Percentiles rank a stretch among this genome's conserved stretches.
Conservation (phyloP, 768 basidiomycete species). For the Leccinum barrowsii region DNA sequence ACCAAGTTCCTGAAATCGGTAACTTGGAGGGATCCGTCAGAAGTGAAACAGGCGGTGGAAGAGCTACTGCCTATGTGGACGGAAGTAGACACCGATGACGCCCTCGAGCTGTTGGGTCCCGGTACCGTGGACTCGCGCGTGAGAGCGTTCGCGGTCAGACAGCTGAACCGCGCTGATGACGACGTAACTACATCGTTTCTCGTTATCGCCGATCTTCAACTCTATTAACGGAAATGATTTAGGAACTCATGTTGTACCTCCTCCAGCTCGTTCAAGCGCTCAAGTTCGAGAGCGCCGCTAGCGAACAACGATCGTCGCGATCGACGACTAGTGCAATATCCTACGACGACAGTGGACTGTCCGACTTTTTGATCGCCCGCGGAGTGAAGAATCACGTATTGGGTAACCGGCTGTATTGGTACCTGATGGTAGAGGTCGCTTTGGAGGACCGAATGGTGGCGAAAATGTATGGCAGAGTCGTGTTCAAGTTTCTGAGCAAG, state of each 20-base stretch:
- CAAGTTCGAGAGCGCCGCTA: slow-evolving; percentile 87
- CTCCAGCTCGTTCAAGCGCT: slow-evolving; percentile 96
- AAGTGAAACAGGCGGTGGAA: slow-evolving; percentile 97
- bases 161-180: slow-evolving; percentile 88
- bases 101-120: slow-evolving; percentile 90
- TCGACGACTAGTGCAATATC: slow-evolving; percentile 72
- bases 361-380: slow-evolving; percentile 86
- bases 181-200: slow-evolving; percentile 54
- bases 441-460: slow-evolving; percentile 81
- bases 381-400: slow-evolving; percentile 80
- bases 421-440: slow-evolving; percentile 94
- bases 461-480: slow-evolving; percentile 91
- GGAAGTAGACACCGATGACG: slow-evolving; percentile 95
- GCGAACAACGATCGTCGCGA: slow-evolving; percentile 72
- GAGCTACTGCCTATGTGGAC: slow-evolving; percentile 95
- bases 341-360: slow-evolving; percentile 88
- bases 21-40: slow-evolving; percentile 93
- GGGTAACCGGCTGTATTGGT: slow-evolving; percentile 95
- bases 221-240: slow-evolving; percentile 3
- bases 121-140: slow-evolving; percentile 88
- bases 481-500: slow-evolving; percentile 86
- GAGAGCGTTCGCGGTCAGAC: slow-evolving; percentile 89
- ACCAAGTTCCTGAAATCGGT: slow-evolving; percentile 98
- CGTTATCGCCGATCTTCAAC: background rate
- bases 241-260: slow-evolving; percentile 92